phyloP scores from a whole-genome alignment of 805 yeast species.

The Saturnispora sekii region DNA sequence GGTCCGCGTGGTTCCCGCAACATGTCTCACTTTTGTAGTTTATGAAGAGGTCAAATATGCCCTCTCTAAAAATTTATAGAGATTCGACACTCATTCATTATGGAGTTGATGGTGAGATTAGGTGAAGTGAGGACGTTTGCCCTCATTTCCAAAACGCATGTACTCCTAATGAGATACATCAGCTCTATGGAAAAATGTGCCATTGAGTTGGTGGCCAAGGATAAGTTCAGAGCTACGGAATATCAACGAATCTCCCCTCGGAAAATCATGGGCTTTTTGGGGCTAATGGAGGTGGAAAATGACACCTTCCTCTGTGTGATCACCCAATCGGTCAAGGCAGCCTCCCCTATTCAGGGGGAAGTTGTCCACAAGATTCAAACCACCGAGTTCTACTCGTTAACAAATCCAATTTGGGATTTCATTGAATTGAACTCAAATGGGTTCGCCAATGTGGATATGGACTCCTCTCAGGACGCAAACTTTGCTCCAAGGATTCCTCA shows the following conservation, averaged over 20 bases:
- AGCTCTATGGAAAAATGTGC: slow-evolving; percentile 31
- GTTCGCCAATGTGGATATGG: slow-evolving; percentile 40
- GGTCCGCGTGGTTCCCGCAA: slow-evolving; percentile 81
- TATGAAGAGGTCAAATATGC: slow-evolving; percentile 53
- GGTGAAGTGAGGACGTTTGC: slow-evolving; percentile 32
- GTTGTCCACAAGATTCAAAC: slow-evolving; percentile 67
- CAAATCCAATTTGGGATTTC: slow-evolving; percentile 70
- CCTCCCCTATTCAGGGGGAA: slow-evolving; percentile 72
- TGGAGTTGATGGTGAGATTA: slow-evolving; percentile 19
- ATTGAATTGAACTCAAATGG: slow-evolving; percentile 62
- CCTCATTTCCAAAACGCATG: slow-evolving; percentile 34
- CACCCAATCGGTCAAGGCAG: slow-evolving; percentile 67
- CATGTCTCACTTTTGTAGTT: slow-evolving; percentile 79
- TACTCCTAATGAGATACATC: slow-evolving; percentile 37
- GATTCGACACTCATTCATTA: neutral
- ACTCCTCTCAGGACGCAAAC: slow-evolving; percentile 24
- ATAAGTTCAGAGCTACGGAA: slow-evolving; percentile 27
- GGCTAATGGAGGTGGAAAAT: slow-evolving; percentile 60
- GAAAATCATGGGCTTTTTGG: slow-evolving; percentile 62
- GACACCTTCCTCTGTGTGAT: slow-evolving; percentile 72
- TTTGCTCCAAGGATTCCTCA: slow-evolving; percentile 29
- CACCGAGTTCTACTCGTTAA: slow-evolving; percentile 82
- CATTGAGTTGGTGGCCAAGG: slow-evolving; percentile 37
- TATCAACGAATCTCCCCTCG: slow-evolving; percentile 35
- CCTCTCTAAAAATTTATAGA: slow-evolving; percentile 8